Evolutionary conservation across 1,284 basidiomycete species (phyloP).

Genomic region (Marasmius fiardii): DNA sequence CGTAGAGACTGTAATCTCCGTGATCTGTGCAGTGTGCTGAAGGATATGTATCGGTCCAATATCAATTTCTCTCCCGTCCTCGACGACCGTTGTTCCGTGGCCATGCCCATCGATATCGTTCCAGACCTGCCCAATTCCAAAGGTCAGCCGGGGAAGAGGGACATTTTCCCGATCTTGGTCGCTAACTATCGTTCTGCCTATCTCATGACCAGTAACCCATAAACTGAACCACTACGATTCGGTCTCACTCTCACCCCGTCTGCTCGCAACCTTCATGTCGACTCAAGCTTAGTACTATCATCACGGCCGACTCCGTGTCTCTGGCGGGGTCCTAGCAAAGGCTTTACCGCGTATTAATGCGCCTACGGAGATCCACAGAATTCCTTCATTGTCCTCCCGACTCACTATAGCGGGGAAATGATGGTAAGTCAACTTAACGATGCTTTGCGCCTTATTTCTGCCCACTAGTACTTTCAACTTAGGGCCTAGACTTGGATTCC

Average conservation of each 20-base stretch:
- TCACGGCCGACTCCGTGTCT: constrained; percentile 35
- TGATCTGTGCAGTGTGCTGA: too few species aligned
- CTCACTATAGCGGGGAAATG: constrained; percentile 40
- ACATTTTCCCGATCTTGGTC: too few species aligned
- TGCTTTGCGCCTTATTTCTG: not conserved
- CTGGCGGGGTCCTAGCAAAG: constrained; percentile 37
- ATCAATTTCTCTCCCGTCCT: too few species aligned
- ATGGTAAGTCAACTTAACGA: constrained; percentile 20
- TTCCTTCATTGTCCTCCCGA: constrained; percentile 42
- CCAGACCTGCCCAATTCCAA: too few species aligned
- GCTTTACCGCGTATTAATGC: constrained; percentile 41
- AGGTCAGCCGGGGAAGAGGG: too few species aligned
- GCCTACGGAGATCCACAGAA: constrained; percentile 38
- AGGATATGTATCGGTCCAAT: too few species aligned
- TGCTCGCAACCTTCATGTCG: not conserved
- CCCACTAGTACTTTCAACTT: too few species aligned
- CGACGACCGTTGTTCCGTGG: too few species aligned
- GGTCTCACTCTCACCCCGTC: not conserved
- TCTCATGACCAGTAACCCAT: too few species aligned
- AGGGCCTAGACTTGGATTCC: constrained; percentile 40
- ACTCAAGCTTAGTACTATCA: constrained; percentile 30
- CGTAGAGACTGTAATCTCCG: too few species aligned
- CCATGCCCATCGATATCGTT: too few species aligned
- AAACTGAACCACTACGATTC: not conserved
- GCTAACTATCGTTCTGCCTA: too few species aligned